Percentiles rank a stretch among this genome's conserved stretches.
Conservation (phyloP, 2,329 filamentous ascomycete genomes). For the Stemphylium vesicarium region DNA sequence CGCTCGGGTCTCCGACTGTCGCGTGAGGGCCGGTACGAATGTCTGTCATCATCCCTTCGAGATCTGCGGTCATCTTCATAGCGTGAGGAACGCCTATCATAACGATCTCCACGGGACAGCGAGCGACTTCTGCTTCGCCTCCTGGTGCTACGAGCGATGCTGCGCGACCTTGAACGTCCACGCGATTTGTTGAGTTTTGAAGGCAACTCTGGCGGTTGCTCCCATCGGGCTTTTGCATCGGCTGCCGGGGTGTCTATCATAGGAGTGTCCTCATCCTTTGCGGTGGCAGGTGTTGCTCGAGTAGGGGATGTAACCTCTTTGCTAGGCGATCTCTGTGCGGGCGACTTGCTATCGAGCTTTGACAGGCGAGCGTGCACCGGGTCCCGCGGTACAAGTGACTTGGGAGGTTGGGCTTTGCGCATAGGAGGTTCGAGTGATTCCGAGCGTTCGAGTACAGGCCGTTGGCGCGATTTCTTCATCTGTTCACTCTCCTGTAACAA, state of each 20-base stretch:
- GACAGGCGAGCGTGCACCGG: constrained; percentile 37
- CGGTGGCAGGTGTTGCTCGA: constrained; percentile 21
- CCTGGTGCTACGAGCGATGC: constrained; percentile 33
- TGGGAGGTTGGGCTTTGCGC: constrained; percentile 46
- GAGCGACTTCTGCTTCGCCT: constrained; percentile 41
- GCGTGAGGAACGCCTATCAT: constrained; percentile 34
- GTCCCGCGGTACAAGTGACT: constrained; percentile 45
- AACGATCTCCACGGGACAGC: constrained; percentile 41
- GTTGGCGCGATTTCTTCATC: constrained; percentile 46
- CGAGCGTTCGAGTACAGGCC: constrained; percentile 46
- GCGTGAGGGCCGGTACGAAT: constrained; percentile 35
- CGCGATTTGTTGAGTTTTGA: constrained; percentile 33
- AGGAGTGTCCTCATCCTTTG: constrained; percentile 29
- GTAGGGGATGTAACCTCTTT: constrained; percentile 23
- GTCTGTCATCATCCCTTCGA: constrained; percentile 34
- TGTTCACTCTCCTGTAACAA: constrained; percentile 47
- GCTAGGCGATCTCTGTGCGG: constrained; percentile 30
- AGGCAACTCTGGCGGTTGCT: constrained; percentile 30
- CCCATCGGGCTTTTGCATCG: constrained; percentile 34
- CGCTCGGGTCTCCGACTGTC: constrained; percentile 29
- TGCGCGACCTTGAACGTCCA: constrained; percentile 40
- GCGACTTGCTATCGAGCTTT: constrained; percentile 38
- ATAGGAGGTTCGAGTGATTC: constrained; percentile 49
- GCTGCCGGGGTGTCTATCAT: constrained; percentile 37
- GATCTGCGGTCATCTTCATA: constrained; percentile 33